A percentile compares a stretch with the other conserved stretches of the same genome.
These are phyloP conservation scores for Podila verticillata DNA, from an alignment of 192 early-diverging fungal genomes.

Conservation along the genomic window DNA sequence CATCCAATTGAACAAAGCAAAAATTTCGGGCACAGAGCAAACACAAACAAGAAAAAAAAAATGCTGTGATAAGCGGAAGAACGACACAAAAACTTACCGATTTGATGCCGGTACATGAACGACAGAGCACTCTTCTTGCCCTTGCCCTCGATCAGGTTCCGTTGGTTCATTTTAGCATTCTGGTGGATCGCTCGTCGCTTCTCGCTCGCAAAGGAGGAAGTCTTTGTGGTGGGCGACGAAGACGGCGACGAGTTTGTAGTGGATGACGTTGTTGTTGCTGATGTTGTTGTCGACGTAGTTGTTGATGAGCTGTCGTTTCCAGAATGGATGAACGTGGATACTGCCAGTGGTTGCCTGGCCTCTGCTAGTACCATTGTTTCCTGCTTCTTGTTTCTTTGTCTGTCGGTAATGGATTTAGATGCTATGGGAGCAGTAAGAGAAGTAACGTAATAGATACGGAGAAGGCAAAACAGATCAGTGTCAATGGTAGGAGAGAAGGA, in stretches of 20 bases:
- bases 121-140: conserved; percentile 23
- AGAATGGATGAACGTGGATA: neutral
- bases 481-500: neutral
- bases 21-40: no score
- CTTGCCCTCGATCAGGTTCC: conserved; percentile 5
- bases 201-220: neutral
- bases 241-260: neutral
- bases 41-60: no score
- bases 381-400: neutral
- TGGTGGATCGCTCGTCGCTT: conserved; percentile 9
- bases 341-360: neutral
- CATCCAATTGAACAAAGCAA: no score
- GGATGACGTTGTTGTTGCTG: neutral
- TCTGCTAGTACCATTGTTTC: neutral
- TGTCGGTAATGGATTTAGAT: neutral
- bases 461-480: neutral
- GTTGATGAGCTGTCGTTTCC: neutral
- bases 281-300: neutral
- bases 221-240: neutral
- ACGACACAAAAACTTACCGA: conserved; percentile 16
- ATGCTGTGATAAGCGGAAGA: neutral
- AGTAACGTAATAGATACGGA: neutral
- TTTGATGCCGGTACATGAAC: conserved; percentile 47
- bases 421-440: neutral
- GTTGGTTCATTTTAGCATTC: conserved; percentile 30